These are phyloP conservation scores for Boeremia exigua DNA, from an alignment of 2,329 filamentous ascomycete genomes.

Conservation along the genomic window DNA sequence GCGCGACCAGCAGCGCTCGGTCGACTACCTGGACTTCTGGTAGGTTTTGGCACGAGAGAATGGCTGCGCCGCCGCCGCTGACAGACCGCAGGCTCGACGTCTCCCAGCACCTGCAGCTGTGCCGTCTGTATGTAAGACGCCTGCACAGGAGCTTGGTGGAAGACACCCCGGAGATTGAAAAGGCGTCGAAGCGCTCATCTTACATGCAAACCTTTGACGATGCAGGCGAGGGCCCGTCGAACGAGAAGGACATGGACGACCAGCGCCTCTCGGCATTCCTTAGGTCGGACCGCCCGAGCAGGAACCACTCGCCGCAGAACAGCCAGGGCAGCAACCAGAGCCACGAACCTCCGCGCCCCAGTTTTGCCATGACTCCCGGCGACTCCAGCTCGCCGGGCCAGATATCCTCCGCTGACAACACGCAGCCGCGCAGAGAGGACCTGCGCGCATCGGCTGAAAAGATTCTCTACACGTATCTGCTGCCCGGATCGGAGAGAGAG, in stretches of 20 bases:
- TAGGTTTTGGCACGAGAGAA: slow-evolving; percentile 50
- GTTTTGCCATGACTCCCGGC: slow-evolving; percentile 67
- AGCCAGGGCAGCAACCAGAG: slow-evolving; percentile 60
- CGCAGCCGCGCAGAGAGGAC: slow-evolving; percentile 66
- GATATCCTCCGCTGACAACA: slow-evolving; percentile 41
- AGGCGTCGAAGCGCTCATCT: slow-evolving; percentile 84
- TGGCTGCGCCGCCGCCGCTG: slow-evolving; percentile 20
- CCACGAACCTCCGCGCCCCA: slow-evolving; percentile 59
- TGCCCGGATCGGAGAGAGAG: slow-evolving; percentile 94
- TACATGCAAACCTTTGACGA: slow-evolving; percentile 64
- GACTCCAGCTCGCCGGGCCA: slow-evolving; percentile 63
- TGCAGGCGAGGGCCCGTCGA: slow-evolving; percentile 65
- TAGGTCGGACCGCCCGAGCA: slow-evolving; percentile 61
- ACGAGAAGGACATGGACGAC: slow-evolving; percentile 75
- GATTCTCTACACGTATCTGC: slow-evolving; percentile 96
- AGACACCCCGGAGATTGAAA: slow-evolving; percentile 89
- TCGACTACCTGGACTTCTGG: slow-evolving; percentile 99
- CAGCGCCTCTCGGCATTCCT: slow-evolving; percentile 91
- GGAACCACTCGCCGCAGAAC: slow-evolving; percentile 55
- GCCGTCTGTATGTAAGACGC: slow-evolving; percentile 95
- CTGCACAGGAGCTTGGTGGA: slow-evolving; percentile 91
- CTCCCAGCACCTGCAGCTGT: slow-evolving; percentile 97
- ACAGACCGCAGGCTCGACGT: slow-evolving; percentile 85
- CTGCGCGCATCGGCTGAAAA: slow-evolving; percentile 94
- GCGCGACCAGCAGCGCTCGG: slow-evolving; percentile 96